Conservation (phyloP, 2,329 filamentous ascomycete species). For the Hypoxylon sp. region DNA sequence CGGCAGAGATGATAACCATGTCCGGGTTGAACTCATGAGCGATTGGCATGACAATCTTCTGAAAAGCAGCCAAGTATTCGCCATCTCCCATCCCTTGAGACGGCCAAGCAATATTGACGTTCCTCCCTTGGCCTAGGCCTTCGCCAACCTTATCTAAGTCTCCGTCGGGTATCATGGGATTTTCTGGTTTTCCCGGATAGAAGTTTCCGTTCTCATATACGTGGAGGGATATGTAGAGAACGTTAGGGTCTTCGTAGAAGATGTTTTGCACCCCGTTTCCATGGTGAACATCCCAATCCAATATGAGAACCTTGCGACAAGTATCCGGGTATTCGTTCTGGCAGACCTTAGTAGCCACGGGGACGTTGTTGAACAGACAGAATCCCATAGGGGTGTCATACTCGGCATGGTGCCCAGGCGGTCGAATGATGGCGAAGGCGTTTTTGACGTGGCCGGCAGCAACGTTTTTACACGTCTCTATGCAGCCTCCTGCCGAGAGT, state of each 20-base stretch:
- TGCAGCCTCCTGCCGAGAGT: conserved; percentile 89
- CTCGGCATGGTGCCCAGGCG: conserved; percentile 95
- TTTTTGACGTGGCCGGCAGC: conserved; percentile 87
- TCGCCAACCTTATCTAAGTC: conserved; percentile 67
- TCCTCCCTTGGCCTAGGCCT: conserved; percentile 64
- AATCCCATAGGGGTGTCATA: conserved; percentile 88
- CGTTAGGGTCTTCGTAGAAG: conserved; percentile 93
- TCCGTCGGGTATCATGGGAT: conserved; percentile 66
- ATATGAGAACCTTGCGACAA: conserved; percentile 88
- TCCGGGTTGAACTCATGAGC: conserved; percentile 93
- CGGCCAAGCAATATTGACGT: conserved; percentile 74
- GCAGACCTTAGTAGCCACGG: conserved; percentile 88
- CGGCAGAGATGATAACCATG: conserved; percentile 92
- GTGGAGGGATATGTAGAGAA: conserved; percentile 94
- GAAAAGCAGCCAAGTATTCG: conserved; percentile 96
- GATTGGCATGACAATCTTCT: conserved; percentile 95
- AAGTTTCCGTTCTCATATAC: conserved; percentile 85
- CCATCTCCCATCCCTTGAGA: conserved; percentile 89
- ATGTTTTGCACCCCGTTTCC: conserved; percentile 97
- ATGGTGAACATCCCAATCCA: conserved; percentile 87
- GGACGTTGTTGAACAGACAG: conserved; percentile 98
- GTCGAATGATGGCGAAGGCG: conserved; percentile 92
- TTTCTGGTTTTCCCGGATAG: conserved; percentile 76
- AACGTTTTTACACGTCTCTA: conserved; percentile 95
- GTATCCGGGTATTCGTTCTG: conserved; percentile 79